A percentile compares a stretch with the other conserved stretches of the same genome.
Evolutionary conservation across 2,329 filamentous ascomycete genomes (phyloP).

Genomic region (Pseudogymnoascus sp.): DNA sequence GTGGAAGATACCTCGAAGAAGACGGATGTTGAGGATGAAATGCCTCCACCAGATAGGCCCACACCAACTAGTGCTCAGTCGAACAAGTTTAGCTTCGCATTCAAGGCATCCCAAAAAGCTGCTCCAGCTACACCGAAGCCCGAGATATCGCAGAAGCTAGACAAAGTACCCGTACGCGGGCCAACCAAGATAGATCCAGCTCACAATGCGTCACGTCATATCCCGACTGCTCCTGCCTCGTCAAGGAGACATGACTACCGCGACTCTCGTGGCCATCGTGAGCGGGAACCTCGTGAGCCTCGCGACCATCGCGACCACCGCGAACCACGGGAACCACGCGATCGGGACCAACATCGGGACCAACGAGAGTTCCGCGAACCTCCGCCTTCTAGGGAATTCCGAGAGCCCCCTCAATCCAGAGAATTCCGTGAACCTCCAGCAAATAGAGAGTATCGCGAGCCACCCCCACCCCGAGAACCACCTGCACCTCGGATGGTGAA

Average conservation of each 20-base stretch:
- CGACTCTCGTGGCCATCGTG: conserved; percentile 16
- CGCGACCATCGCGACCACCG: not conserved
- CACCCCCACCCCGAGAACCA: conserved; percentile 31
- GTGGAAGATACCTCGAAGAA: conserved; percentile 54
- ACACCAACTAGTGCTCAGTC: conserved; percentile 37
- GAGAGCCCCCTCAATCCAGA: not conserved
- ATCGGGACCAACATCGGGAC: not conserved
- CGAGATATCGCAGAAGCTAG: conserved; percentile 63
- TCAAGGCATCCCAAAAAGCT: conserved; percentile 66
- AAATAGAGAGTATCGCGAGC: conserved; percentile 21
- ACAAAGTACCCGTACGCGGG: conserved; percentile 37
- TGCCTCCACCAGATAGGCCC: conserved; percentile 48
- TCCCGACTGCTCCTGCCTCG: conserved; percentile 49
- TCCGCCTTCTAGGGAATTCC: not conserved
- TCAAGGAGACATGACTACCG: conserved; percentile 30
- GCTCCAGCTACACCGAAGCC: conserved; percentile 50
- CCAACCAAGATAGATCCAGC: conserved; percentile 1
- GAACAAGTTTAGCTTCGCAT: conserved; percentile 86
- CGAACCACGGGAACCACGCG: conserved; percentile 2
- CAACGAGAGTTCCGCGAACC: not conserved
- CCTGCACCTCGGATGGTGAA: conserved; percentile 50
- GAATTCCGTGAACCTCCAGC: not conserved
- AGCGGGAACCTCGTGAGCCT: not conserved
- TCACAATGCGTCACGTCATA: conserved; percentile 30
- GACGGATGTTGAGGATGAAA: conserved; percentile 40